Evolutionary conservation across 306 rosid species (phyloP), one percentile per base, ranked within the genome.

Genomic region (Vicia sativa): DNA sequence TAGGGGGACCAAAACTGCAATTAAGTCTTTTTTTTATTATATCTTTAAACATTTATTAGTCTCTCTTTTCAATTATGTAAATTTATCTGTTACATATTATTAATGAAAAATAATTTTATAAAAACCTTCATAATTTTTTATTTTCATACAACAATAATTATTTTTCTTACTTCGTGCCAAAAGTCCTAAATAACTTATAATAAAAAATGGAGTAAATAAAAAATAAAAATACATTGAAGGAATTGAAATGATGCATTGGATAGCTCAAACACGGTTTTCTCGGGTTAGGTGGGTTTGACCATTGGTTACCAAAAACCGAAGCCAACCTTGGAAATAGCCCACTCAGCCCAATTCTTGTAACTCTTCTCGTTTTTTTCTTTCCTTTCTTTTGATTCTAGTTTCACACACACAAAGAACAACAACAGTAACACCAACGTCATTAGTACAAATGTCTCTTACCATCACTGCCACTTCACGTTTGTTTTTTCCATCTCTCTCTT

Each of bases 211-310:
- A n/a, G n/a, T n/a, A n/a, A n/a, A n/a, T 21, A 21, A 21, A 21
- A 21, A 21, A 1, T 21, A 21, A 21, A 21, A 21, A 21, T 2
- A 28, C 4, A 34, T 34, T 34, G 38, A 8, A 34, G 8, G 14
- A 52, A 21, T 21, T 52, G 31, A 19, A 21, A 52, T 52, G 58
- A 52, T 21, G 80, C 91, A 35, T 89, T 84, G 97, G 87, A 79
- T 26, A 73, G 42, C 81, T 46, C 48, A 80, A 82, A 88, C 91
- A 91, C 89, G 89, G 89, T 85, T 87, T 87, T 91, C 95, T 91
- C 89, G 97, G 96, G 90, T 75, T 82, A 62, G 72, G 90, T 62
- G 82, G 78, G 78, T 81, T 91, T 91, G 97, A 91, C 97, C 81
- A 71, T 49, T 65, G 48, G 43, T 74, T 59, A 81, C 77, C 73